Base-by-base conservation (phyloP, 2,329 filamentous ascomycete species). In the Colletotrichum sp. region DNA sequence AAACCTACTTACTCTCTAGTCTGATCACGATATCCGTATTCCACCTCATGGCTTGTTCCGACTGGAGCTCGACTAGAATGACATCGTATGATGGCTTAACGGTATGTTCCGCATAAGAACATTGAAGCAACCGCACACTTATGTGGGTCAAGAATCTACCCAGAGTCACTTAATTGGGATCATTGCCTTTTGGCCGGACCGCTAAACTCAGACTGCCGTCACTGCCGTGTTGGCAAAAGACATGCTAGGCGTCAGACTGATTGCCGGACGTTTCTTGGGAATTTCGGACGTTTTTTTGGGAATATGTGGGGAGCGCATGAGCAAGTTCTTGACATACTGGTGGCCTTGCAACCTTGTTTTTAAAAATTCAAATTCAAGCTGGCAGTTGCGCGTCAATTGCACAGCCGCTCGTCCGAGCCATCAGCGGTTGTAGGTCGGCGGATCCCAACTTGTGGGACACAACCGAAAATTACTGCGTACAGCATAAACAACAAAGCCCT, bases 1-100 rank as follows among this genome's bases (percentile, higher is more conserved):
- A 52, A 4, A 0, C 43, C 10, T 21, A 0, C 1, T 1, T 52
- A 21, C n/a, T 1, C 6, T 21, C n/a, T 21, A 21, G 18, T 13
- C 10, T 52, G 1, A 1, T 52, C 43, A 52, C 39, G 18, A 48
- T 48, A 48, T n/a, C 39, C 39, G 39, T 18, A 48, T 48, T 48
- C 39, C 18, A n/a, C 39, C 18, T 48, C 18, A 48, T n/a, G 39
- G 6, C 18, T 12, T 48, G 39, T n/a, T 48, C 43, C 10, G 43
- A 21, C n/a, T 52, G n/a, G 43, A 52, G n/a, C 43, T 52, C 43
- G 43, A 52, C 43, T 52, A 52, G n/a, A 52, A 21, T 21, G n/a
- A 21, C 43, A 7, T 52, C n/a, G 6, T 52, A 7, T 52, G 12
- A 52, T 21, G 43, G 1, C n/a, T 52, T 6, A 0, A 52, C 43